Evolutionary conservation across 2,329 filamentous ascomycete species (phyloP).

Genomic region (Aspergillus brasiliensis): DNA sequence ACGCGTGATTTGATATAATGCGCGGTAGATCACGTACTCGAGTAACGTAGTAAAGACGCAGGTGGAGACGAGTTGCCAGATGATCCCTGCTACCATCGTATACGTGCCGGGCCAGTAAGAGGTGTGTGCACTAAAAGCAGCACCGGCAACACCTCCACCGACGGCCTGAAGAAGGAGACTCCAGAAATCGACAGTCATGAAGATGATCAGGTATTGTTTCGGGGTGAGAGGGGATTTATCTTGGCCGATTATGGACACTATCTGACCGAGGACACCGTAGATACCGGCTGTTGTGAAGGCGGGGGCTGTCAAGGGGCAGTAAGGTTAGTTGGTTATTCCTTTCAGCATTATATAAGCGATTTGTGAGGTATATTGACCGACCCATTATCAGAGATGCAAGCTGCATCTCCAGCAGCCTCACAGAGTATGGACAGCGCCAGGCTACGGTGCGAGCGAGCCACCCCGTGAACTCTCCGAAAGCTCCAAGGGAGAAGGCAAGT

Average conservation of each 20-base stretch:
- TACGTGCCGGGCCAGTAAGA: constrained; percentile 35
- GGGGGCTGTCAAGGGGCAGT: not conserved
- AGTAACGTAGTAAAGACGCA: not conserved
- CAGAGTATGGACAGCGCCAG: constrained; percentile 9
- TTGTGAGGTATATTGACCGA: not conserved
- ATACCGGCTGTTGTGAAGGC: constrained; percentile 35
- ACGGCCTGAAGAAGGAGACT: constrained; percentile 51
- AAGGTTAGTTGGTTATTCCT: not conserved
- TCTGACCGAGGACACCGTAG: constrained; percentile 43
- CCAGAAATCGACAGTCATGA: constrained; percentile 50
- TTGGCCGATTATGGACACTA: constrained; percentile 33
- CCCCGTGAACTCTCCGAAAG: constrained; percentile 4
- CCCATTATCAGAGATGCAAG: constrained; percentile 23
- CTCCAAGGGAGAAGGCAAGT: not conserved
- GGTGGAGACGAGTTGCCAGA: constrained; percentile 55
- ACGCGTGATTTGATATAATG: constrained; percentile 40
- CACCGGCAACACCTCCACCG: constrained; percentile 50
- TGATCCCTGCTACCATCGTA: constrained; percentile 51
- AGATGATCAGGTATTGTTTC: constrained; percentile 41
- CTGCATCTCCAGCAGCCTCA: constrained; percentile 19
- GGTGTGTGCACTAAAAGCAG: constrained; percentile 21
- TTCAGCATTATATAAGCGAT: not conserved
- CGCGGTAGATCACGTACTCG: not conserved
- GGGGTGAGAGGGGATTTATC: constrained; percentile 36
- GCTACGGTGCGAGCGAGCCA: constrained; percentile 3